Percentiles rank a stretch among this genome's conserved stretches.
phyloP scores from a whole-genome alignment of 2,329 filamentous ascomycete species.

The Fusarium nisikadoi region DNA sequence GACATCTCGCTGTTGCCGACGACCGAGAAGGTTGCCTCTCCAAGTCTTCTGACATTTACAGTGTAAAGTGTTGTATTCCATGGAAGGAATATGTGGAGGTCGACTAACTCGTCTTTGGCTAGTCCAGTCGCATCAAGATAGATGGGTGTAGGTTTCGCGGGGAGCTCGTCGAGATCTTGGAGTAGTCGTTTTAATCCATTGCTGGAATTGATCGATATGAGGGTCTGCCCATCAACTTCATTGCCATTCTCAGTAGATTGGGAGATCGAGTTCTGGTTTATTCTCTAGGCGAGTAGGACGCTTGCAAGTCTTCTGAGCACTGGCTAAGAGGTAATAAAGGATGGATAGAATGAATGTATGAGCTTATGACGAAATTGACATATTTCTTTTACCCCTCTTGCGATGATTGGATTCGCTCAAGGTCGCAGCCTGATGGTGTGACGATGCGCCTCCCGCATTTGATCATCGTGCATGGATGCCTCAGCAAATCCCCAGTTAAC shows the following conservation, averaged over 20 bases:
- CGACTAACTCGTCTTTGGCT: not conserved
- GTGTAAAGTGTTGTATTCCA: not conserved
- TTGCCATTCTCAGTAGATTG: not conserved
- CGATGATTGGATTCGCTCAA: not conserved
- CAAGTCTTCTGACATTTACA: not conserved
- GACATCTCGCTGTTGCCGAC: not conserved
- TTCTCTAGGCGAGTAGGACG: not conserved
- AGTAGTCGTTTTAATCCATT: not conserved
- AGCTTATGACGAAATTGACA: not conserved
- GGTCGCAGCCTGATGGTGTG: not conserved
- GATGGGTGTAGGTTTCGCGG: not conserved
- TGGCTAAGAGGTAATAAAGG: not conserved
- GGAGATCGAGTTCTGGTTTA: not conserved
- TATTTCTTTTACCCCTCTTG: not conserved
- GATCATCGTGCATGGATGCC: not conserved
- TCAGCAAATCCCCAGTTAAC: not conserved
- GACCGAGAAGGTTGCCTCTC: not conserved
- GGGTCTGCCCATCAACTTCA: accelerated
- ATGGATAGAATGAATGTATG: not conserved
- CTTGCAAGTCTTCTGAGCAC: too few species aligned
- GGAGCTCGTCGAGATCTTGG: not conserved
- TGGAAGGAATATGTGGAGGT: not conserved
- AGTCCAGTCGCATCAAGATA: not conserved
- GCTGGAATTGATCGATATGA: not conserved
- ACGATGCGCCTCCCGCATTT: too few species aligned